These are phyloP conservation scores for Phialemonium atrogriseum DNA, from an alignment of 2,329 filamentous ascomycete genomes.

Conservation along the genomic window DNA sequence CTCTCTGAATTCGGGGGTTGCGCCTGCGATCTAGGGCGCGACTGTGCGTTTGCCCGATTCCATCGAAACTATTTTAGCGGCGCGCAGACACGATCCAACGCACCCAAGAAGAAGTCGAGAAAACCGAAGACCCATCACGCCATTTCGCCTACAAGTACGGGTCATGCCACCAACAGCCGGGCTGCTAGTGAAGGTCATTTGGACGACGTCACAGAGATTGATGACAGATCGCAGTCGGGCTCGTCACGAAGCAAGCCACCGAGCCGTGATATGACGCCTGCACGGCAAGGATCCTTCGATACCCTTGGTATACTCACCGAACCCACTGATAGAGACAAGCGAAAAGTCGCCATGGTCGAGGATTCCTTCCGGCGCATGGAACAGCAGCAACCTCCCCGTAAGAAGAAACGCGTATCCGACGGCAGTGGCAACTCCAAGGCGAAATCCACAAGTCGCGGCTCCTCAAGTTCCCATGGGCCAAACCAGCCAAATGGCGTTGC, in stretches of 20 bases:
- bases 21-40: constrained; percentile 58
- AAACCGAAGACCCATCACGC: constrained; percentile 45
- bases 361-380: constrained; percentile 56
- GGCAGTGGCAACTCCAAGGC: constrained; percentile 27
- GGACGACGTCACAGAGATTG: constrained; percentile 47
- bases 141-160: constrained; percentile 54
- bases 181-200: constrained; percentile 53
- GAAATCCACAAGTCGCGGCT: constrained; percentile 18
- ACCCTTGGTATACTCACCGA: constrained; percentile 53
- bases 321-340: constrained; percentile 57
- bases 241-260: constrained; percentile 56
- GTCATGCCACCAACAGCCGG: constrained; percentile 53
- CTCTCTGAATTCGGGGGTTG: constrained; percentile 74
- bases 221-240: constrained; percentile 39
- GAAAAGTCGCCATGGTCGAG: constrained; percentile 59
- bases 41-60: constrained; percentile 58
- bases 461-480: constrained; percentile 11
- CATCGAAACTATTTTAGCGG: constrained; percentile 48
- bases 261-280: constrained; percentile 57
- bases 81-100: constrained; percentile 28
- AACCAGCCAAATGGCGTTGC: constrained; percentile 22
- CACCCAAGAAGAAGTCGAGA: constrained; percentile 40
- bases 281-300: constrained; percentile 51
- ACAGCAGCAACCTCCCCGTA: constrained; percentile 43
- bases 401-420: constrained; percentile 56